Conservation (phyloP, 2,329 filamentous ascomycete species). For the Alternaria triticimaculans region DNA sequence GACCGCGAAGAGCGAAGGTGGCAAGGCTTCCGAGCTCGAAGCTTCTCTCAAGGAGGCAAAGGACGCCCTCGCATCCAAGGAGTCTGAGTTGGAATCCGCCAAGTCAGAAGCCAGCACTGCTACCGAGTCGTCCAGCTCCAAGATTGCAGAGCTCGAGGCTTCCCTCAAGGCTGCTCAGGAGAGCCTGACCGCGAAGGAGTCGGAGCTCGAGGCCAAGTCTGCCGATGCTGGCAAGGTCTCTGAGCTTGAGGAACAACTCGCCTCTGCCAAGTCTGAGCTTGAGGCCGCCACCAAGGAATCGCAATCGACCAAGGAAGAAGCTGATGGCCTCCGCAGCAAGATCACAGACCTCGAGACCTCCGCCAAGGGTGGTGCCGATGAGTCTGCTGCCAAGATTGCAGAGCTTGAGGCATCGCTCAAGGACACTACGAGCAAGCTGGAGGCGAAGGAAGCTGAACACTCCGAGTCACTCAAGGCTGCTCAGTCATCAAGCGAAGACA, state of each 20-base stretch:
- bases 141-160: slow-evolving; percentile 29
- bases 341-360: slow-evolving; percentile 28
- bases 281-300: slow-evolving; percentile 19
- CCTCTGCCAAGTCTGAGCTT: slow-evolving; percentile 22
- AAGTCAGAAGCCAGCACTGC: slow-evolving; percentile 23
- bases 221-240: slow-evolving; percentile 26
- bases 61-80: slow-evolving; percentile 12
- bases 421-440: slow-evolving; percentile 19
- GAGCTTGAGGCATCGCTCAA: slow-evolving; percentile 29
- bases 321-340: slow-evolving; percentile 21
- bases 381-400: slow-evolving; percentile 22
- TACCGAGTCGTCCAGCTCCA: slow-evolving; percentile 26
- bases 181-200: slow-evolving; percentile 28
- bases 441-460: slow-evolving; percentile 22
- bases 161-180: slow-evolving; percentile 32
- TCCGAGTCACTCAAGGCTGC: slow-evolving; percentile 21
- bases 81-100: slow-evolving; percentile 25
- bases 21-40: slow-evolving; percentile 22
- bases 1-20: slow-evolving; percentile 18
- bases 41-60: slow-evolving; percentile 20
- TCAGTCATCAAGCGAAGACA: slow-evolving; percentile 20
- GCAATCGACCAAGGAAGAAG: slow-evolving; percentile 25
- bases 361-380: slow-evolving; percentile 20
- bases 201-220: slow-evolving; percentile 26
- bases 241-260: slow-evolving; percentile 26